Conservation (phyloP, 768 basidiomycete genomes). For the Termitomyces sp. region DNA sequence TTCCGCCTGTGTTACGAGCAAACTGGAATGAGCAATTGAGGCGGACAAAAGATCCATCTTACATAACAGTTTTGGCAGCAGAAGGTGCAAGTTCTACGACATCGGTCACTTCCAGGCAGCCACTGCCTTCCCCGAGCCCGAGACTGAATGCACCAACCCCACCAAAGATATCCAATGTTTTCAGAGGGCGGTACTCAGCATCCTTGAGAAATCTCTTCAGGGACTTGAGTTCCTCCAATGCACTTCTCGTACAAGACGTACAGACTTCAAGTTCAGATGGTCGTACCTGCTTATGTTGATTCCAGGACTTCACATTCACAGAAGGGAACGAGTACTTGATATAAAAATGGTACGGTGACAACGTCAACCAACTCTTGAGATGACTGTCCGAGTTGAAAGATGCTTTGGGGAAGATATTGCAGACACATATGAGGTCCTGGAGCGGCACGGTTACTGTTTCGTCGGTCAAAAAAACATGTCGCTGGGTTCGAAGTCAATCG, state of each 20-base stretch:
- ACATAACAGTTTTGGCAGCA: slow-evolving; percentile 64
- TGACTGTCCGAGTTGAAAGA: slow-evolving; percentile 11
- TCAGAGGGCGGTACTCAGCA: slow-evolving; percentile 19
- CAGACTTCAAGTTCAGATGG: slow-evolving; percentile 40
- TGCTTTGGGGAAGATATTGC: slow-evolving; percentile 38
- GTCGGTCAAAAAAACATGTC: slow-evolving; percentile 57
- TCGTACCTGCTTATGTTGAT: slow-evolving; percentile 21
- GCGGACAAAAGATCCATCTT: slow-evolving; percentile 12
- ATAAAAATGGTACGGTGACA: slow-evolving; percentile 56
- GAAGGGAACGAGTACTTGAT: slow-evolving; percentile 44
- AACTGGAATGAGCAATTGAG: background rate
- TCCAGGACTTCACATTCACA: slow-evolving; percentile 33
- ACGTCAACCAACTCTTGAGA: slow-evolving; percentile 40
- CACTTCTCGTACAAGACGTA: slow-evolving; percentile 30
- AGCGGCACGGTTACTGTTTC: slow-evolving; percentile 28
- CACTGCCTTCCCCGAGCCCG: slow-evolving; percentile 47
- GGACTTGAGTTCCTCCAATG: slow-evolving; percentile 18
- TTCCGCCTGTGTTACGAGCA: slow-evolving; percentile 36
- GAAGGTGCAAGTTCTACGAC: slow-evolving; percentile 73
- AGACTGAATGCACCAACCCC: slow-evolving; percentile 60
- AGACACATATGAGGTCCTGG: slow-evolving; percentile 37
- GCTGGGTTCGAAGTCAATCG: slow-evolving; percentile 27
- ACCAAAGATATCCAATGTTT: slow-evolving; percentile 40
- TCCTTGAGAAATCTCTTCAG: slow-evolving; percentile 27
- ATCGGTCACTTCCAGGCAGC: slow-evolving; percentile 53